Base-by-base conservation (phyloP, 192 early-diverging fungal species). In the Funneliformis geosporum region DNA sequence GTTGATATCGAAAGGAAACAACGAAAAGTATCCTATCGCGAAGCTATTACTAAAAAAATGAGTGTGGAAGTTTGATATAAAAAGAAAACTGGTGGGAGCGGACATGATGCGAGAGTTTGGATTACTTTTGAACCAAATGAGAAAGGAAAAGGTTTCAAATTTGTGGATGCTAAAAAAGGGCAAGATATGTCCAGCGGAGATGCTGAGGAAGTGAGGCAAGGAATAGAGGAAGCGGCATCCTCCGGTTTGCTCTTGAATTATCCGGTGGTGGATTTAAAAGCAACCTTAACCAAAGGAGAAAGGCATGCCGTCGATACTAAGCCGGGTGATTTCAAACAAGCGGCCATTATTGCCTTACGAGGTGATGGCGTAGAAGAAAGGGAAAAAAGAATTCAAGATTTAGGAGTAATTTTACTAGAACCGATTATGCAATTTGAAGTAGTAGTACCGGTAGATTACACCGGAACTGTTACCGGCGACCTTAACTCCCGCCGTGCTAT, bases 381-480 rank as follows among this genome's bases (percentile, higher is more conserved):
- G 38, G 67, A 68, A 68, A 68, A 68, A 68, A 68, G 67, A 68
- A 68, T 68, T 33, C 67, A 18, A 7, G 67, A 68, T 38, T 40
- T 68, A 42, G 67, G 67, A 68, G 67, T 33, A 73, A 43, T 73
- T 73, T 47, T 73, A 73, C 47, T 73, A 44, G 71, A 73, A 50
- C 71, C 71, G 43, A 73, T 73, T 73, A 73, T 73, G 71, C 40
- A 73, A 46, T 44, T 73, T 47, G 71, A 73, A 73, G 71, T 73
- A 46, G 47, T 46, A 14, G 23, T 73, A 47, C 71, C 71, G 11
- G 47, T 47, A 5, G 71, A 73, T 50, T 73, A 73, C n/a, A 46
- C 47, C 1, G 71, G 71, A 2, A 43, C 44, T 44, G 27, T 73
- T 73, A 47, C 47, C 43, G 71, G 43, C 47, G n/a, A 73, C 47